Conservation (phyloP, 768 basidiomycete species). For the Pulveroboletus ravenelii region DNA sequence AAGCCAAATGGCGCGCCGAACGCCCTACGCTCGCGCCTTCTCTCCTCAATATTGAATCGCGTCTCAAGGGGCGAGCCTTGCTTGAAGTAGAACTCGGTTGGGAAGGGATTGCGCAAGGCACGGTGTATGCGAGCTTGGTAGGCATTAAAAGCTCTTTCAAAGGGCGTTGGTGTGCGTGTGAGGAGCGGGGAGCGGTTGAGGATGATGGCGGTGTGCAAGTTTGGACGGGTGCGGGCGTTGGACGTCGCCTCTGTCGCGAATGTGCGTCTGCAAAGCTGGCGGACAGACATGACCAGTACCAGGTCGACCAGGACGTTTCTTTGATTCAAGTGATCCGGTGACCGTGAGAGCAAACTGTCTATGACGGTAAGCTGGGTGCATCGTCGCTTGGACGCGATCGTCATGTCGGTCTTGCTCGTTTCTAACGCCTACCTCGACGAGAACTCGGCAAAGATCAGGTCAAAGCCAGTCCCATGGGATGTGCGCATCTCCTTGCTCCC, state of each 20-base stretch:
- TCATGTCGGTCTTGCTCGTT: slow-evolving; percentile 73
- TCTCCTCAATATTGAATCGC: slow-evolving; percentile 73
- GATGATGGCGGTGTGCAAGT: slow-evolving; percentile 59
- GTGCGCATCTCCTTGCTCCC: slow-evolving; percentile 36
- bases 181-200: slow-evolving; percentile 75
- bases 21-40: slow-evolving; percentile 61
- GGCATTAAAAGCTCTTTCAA: slow-evolving; percentile 77
- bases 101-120: slow-evolving; percentile 84
- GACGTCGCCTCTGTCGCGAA: slow-evolving; percentile 40
- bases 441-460: slow-evolving; percentile 77
- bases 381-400: background rate
- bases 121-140: slow-evolving; percentile 83
- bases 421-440: slow-evolving; percentile 85
- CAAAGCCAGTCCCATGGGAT: slow-evolving; percentile 96
- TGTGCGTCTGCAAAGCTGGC: slow-evolving; percentile 28
- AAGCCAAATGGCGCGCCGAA: slow-evolving; percentile 64
- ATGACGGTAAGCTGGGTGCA: background rate
- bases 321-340: slow-evolving; percentile 9
- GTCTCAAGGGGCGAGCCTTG: slow-evolving; percentile 81
- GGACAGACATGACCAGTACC: slow-evolving; percentile 2
- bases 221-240: slow-evolving; percentile 23
- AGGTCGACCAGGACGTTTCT: background rate
- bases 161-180: slow-evolving; percentile 63
- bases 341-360: slow-evolving; percentile 33
- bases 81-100: slow-evolving; percentile 91